Base-by-base conservation (phyloP, 345 rosid genomes). In the Salix dunnii region DNA sequence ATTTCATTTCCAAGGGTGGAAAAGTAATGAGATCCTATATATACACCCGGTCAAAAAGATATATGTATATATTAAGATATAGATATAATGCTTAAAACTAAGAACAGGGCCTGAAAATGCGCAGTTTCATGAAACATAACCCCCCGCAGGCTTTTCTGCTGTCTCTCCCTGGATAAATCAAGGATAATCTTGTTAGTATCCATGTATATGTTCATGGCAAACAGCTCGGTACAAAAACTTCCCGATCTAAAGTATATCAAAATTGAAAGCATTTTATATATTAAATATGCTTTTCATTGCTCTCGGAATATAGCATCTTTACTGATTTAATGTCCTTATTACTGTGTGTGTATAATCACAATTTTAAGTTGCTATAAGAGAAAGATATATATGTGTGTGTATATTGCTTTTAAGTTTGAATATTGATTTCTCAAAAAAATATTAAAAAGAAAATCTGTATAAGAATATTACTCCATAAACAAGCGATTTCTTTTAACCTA, bases 401-500 rank as follows among this genome's bases (percentile, higher is more conserved):
- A 0, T 53, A 53, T 2, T 53, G 23, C 61, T 20, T 21, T 21
- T n/a, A 55, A 55, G 62, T n/a, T 55, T n/a, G 28, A 6, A 20
- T 51, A 46, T 16, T 42, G 3, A 42, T 42, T n/a, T 58, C 28
- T 58, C 62, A 10, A 1, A 20, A 51, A 51, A 17, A 48, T 33
- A 48, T 48, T 4, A 51, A 51, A 18, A 20, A n/a, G 12, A 9
- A 23, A n/a, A n/a, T 9, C 1, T 58, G 28, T n/a, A 23, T 3
- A 58, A 23, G 63, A 58, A 23, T 58, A 80, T 74, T 73, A 36
- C 42, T 68, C 55, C 68, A 74, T 21, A 82, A 81, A 75, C 35
- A 79, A 17, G 49, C 68, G 20, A 33, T 67, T 82, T 84, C 62
- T 38, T 60, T 82, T 68, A 81, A 87, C 86, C 90, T 85, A 87